Conservation (phyloP, 2,329 filamentous ascomycete genomes). For the Fusarium sp. region DNA sequence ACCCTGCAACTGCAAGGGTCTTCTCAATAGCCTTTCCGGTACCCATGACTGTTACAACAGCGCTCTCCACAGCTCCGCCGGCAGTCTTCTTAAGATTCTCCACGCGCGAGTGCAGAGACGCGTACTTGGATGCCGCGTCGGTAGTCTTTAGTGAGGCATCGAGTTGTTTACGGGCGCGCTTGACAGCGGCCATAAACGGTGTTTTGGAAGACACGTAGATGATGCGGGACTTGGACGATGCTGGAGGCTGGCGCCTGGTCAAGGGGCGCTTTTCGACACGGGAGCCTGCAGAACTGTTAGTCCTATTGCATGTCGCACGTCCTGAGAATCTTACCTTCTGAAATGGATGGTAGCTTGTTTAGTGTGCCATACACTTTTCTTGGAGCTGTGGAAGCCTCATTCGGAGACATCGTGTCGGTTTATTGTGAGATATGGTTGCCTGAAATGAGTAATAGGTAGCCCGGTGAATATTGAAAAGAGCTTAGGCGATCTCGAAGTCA, state of each 20-base stretch:
- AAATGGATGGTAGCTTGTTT: slow-evolving; percentile 52
- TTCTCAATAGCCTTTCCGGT: slow-evolving; percentile 75
- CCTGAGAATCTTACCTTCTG: slow-evolving; percentile 45
- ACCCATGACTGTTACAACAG: slow-evolving; percentile 68
- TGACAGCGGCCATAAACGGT: slow-evolving; percentile 75
- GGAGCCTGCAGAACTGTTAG: slow-evolving; percentile 52
- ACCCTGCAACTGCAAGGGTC: slow-evolving; percentile 70
- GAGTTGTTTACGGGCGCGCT: slow-evolving; percentile 73
- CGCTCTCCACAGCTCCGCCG: slow-evolving; percentile 46
- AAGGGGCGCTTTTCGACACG: slow-evolving; percentile 64
- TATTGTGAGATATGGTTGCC: slow-evolving; percentile 22
- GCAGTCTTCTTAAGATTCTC: slow-evolving; percentile 54
- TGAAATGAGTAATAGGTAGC: slow-evolving; percentile 12
- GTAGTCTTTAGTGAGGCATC: slow-evolving; percentile 60
- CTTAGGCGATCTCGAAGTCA: background rate
- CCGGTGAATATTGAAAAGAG: slow-evolving; percentile 9
- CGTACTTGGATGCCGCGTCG: slow-evolving; percentile 60
- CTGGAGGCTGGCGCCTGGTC: slow-evolving; percentile 54
- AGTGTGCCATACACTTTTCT: slow-evolving; percentile 38
- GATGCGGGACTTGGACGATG: slow-evolving; percentile 57
- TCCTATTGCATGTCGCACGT: background rate
- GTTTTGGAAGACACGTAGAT: slow-evolving; percentile 75
- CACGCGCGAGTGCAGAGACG: slow-evolving; percentile 60
- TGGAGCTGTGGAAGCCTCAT: slow-evolving; percentile 20
- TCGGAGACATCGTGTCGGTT: slow-evolving; percentile 40